phyloP scores from a whole-genome alignment of 2,329 filamentous ascomycete species.

The Chrysosporium keratinophilum region DNA sequence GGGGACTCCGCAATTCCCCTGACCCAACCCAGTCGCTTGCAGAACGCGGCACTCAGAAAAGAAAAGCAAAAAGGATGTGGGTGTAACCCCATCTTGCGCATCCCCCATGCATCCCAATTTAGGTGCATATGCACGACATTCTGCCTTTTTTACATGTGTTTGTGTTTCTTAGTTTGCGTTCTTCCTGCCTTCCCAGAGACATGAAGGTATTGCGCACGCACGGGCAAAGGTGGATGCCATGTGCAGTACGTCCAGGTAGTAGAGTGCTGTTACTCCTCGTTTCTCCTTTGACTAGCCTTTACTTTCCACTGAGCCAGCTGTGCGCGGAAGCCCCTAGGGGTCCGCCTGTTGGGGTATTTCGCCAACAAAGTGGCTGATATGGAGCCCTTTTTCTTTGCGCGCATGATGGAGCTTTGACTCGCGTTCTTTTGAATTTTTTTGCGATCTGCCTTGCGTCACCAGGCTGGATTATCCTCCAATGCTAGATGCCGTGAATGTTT shows the following conservation, averaged over 20 bases:
- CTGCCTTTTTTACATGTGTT: not conserved
- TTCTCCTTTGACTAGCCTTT: not conserved
- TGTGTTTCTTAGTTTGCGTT: no score
- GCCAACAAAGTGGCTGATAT: not conserved
- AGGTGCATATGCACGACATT: slow-evolving; percentile 10
- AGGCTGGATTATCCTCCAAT: not conserved
- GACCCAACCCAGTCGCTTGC: not conserved
- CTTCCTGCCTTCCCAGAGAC: no score
- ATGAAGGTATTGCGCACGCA: no score
- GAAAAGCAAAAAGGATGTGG: not conserved
- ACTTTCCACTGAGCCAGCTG: not conserved
- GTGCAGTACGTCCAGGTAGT: no score
- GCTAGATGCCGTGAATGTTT: not conserved
- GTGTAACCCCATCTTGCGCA: slow-evolving; percentile 1
- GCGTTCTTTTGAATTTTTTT: not conserved
- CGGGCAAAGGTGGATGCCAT: no score
- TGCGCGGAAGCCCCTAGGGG: not conserved
- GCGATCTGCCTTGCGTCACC: slow-evolving; percentile 3
- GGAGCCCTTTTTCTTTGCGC: not conserved
- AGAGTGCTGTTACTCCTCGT: no score
- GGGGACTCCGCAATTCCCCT: not conserved
- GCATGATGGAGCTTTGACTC: not conserved
- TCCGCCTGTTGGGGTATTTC: not conserved
- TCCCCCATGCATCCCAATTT: not conserved
- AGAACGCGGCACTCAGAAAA: not conserved